These are phyloP conservation scores for Closterium sp. DNA, from an alignment of 139 green algal species.

Conservation along the genomic window DNA sequence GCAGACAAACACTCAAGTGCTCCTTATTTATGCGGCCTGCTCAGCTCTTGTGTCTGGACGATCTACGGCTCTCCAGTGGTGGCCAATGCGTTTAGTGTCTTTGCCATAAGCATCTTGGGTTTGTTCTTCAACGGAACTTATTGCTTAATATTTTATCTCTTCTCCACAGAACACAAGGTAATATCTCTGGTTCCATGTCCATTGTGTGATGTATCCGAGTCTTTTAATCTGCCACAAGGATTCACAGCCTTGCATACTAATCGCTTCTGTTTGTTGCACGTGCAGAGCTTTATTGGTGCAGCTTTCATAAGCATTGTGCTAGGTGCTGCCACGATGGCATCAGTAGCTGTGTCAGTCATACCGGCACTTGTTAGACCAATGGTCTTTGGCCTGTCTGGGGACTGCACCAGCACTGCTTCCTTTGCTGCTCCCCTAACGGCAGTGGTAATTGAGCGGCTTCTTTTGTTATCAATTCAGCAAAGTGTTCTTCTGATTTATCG, in stretches of 20 bases:
- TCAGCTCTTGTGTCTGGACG: neutral
- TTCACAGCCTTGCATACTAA: neutral
- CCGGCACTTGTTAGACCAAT: neutral
- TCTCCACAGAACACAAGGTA: neutral
- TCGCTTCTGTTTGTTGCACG: neutral
- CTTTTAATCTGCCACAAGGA: no score
- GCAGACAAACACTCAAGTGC: neutral
- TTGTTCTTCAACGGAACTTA: neutral
- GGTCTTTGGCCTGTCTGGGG: neutral
- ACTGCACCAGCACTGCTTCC: neutral
- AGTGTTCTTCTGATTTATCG: neutral
- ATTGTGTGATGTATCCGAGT: neutral
- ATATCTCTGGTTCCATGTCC: neutral
- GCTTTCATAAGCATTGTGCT: neutral
- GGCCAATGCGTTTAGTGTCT: neutral
- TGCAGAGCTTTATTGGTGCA: neutral
- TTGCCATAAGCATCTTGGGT: neutral
- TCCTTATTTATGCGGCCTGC: neutral
- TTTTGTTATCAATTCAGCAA: neutral
- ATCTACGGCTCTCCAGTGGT: neutral
- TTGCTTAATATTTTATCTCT: neutral
- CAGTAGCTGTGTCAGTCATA: neutral
- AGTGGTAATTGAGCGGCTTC: neutral
- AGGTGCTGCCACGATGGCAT: neutral
- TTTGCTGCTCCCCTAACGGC: neutral